Evolutionary conservation across 2,329 filamentous ascomycete genomes (phyloP).

Genomic region (Claviceps lovelessii): DNA sequence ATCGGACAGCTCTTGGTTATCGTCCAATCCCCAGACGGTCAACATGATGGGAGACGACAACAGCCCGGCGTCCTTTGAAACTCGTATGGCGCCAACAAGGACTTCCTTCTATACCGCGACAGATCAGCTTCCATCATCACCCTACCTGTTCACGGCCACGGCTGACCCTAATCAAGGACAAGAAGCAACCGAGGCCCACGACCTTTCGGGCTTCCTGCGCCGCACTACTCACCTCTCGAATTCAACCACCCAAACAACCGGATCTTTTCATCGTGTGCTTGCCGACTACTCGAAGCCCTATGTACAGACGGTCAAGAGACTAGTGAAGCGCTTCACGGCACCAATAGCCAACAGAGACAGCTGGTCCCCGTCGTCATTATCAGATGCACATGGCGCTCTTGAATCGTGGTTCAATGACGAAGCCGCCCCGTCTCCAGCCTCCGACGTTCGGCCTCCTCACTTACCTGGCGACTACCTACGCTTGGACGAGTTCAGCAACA

Average conservation of each 20-base stretch:
- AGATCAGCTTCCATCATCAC: not conserved
- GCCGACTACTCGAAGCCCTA: conserved; percentile 20
- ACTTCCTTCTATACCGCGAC: not conserved
- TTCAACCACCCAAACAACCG: conserved; percentile 25
- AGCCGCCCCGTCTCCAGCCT: conserved; percentile 12
- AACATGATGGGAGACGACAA: conserved; percentile 1
- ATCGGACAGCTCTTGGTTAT: conserved; percentile 1
- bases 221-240: conserved; percentile 23
- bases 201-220: conserved; percentile 17
- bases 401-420: conserved; percentile 16
- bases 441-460: conserved; percentile 14
- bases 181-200: not conserved
- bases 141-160: not conserved
- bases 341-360: conserved; percentile 11
- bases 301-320: conserved; percentile 22
- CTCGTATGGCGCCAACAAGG: not conserved
- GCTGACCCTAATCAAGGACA: not conserved
- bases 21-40: not conserved
- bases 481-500: conserved; percentile 13
- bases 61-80: conserved; percentile 2
- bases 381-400: not conserved
- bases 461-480: conserved; percentile 37
- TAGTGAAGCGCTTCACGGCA: conserved; percentile 26
- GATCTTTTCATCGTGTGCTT: conserved; percentile 20
- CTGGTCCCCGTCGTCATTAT: conserved; percentile 12